Evolutionary conservation across 2,329 filamentous ascomycete genomes (phyloP), one percentile per base, ranked within the genome.

Genomic region (Talaromyces verruculosus): DNA sequence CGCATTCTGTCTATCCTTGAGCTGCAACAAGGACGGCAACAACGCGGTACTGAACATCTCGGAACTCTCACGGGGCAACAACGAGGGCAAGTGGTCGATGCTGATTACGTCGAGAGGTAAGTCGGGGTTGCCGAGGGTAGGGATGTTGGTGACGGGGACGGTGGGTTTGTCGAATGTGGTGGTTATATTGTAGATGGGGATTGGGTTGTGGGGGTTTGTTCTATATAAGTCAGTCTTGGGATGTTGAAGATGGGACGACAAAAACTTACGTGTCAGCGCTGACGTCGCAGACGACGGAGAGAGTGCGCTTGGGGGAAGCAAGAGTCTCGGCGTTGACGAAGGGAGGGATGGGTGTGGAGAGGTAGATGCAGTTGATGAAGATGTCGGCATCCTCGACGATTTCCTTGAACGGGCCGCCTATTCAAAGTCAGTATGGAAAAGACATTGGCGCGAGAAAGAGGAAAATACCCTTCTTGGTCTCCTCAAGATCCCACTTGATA

Each of bases 81-180:
- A 85, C 63, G 88, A 90, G 3, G 92, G 92, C 62, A 96, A 84
- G 75, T 96, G 92, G 78, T 96, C 91, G 73, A 96, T 95, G 76
- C 88, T 90, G 79, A 97, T 96, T 71, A 97, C 91, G 58, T 86
- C 89, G 65, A 97, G 80, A 7, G 86, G 84, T 0, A 87, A 85
- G 63, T 83, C 80, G 57, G 78, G 84, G 73, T 81, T 86, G 69
- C 84, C 87, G 25, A 70, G 65, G 43, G 74, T 66, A 33, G 74
- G 65, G 65, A 77, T 64, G 39, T 87, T 82, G 25, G 51, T 64
- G 28, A 95, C 90, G 0, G 88, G 85, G 0, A 96, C 89, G 0
- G 92, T 97, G n/a, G 93, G 94, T 75, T 91, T 88, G 75, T 88
- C 87, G 76, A 97, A 97, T 25, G 92, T 95, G 58, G 91, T 97